Evolutionary conservation across 805 yeast genomes (phyloP), one percentile per base, ranked within the genome.

Genomic region (Diddensiella transvaalensis): DNA sequence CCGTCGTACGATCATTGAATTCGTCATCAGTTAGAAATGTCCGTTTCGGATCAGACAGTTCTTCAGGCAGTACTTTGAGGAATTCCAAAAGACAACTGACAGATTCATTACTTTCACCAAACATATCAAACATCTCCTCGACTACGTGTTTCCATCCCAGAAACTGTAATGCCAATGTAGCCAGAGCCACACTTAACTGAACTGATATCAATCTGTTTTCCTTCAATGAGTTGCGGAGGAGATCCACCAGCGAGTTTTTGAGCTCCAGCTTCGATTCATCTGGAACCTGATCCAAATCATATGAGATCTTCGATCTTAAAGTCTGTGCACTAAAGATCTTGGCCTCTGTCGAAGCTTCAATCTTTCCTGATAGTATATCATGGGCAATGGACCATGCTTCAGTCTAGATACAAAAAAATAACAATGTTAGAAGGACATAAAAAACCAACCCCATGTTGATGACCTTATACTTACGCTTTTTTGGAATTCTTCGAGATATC

Each of bases 291-390:
- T 76, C 71, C 55, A 91, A 71, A 66, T 93, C 98, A 64, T 87
- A 90, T 10, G 86, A 85, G 44, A 88, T 77, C 59, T 78, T 47
- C 39, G 90, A 82, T 53, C 96, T 74, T 52, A 93, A 69, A 0
- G 99, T 93, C 64, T 95, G 99, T 0, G 97, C 85, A 13, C 91
- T 84, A 70, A 95, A 93, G 59, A 93, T 72, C 59, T 81, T 82
- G 44, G 85, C 68, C 60, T 84, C 87, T 39, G 80, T 54, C 3
- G 78, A 67, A 8, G 32, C 32, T 24, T 55, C 55, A 3, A 60
- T 61, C 17, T 65, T 56, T 6, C 59, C 44, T 3, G 62, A 44
- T 22, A 89, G 72, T 1, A 85, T 73, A 41, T 74, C 71, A 60
- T 83, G 84, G 30, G 82, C 74, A 1, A 79, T 60, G 24, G 75